phyloP scores from a whole-genome alignment of 2,329 filamentous ascomycete genomes.

The Alternaria consortialis region DNA sequence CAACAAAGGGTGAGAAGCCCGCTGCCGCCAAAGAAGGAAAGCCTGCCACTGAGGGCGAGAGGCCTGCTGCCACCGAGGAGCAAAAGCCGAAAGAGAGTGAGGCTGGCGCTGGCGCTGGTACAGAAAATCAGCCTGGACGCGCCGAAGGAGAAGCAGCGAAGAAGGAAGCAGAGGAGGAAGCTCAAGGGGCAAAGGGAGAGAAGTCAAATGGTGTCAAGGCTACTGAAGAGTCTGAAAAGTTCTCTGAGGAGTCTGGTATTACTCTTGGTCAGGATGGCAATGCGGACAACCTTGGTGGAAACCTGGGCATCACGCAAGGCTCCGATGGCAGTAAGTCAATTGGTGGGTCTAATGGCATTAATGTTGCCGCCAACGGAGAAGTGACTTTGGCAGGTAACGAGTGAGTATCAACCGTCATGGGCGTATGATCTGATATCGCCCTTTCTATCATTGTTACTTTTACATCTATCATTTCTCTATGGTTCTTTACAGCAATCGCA shows the following conservation, averaged over 20 bases:
- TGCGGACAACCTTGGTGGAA: slow-evolving; percentile 42
- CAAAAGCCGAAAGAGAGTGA: slow-evolving; percentile 10
- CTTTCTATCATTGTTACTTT: not conserved
- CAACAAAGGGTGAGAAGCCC: slow-evolving; percentile 13
- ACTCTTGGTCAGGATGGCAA: slow-evolving; percentile 34
- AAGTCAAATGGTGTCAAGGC: slow-evolving; percentile 38
- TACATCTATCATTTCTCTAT: not conserved
- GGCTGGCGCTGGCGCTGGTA: slow-evolving; percentile 22
- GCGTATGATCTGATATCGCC: not conserved
- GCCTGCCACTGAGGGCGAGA: slow-evolving; percentile 3
- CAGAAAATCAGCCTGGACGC: slow-evolving; percentile 32
- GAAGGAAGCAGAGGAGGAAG: slow-evolving; percentile 29
- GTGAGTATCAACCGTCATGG: not conserved
- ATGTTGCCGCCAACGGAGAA: slow-evolving; percentile 38
- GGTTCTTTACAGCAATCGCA: not conserved
- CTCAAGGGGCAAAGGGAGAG: slow-evolving; percentile 26
- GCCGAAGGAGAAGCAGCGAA: slow-evolving; percentile 21
- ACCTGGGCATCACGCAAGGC: slow-evolving; percentile 45
- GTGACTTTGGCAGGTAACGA: slow-evolving; percentile 36
- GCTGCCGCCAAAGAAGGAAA: slow-evolving; percentile 1
- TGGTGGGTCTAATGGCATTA: slow-evolving; percentile 44
- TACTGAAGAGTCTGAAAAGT: slow-evolving; percentile 42
- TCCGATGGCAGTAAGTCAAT: slow-evolving; percentile 43
- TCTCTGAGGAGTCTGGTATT: slow-evolving; percentile 41
- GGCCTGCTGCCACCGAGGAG: slow-evolving; percentile 14